phyloP scores from a whole-genome alignment of 2,329 filamentous ascomycete genomes.

The Ilyonectria destructans region DNA sequence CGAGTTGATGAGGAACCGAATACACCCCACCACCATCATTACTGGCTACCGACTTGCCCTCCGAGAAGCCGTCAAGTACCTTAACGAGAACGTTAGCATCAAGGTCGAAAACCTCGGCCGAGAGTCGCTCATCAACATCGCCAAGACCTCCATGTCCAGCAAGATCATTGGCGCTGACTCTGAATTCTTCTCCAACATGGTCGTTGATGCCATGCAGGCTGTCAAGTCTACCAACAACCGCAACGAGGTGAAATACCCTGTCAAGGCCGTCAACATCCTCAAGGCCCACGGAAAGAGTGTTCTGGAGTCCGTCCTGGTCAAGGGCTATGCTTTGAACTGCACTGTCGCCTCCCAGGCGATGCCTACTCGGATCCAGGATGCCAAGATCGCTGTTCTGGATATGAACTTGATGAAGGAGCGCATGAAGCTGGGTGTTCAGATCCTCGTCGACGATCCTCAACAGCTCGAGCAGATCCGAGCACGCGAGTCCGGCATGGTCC shows the following conservation, averaged over 20 bases:
- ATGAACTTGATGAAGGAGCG: conserved; percentile 99
- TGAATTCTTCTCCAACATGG: conserved; percentile 98
- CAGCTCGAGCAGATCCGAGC: conserved; percentile 98
- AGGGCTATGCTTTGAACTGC: conserved; percentile 98
- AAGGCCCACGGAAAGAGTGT: conserved; percentile 98
- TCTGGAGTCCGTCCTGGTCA: conserved; percentile 90
- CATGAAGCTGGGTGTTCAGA: conserved; percentile 99
- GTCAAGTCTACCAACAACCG: conserved; percentile 95
- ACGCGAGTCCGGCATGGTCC: conserved; percentile 91
- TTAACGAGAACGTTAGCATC: conserved; percentile 97
- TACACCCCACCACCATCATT: conserved; percentile 99
- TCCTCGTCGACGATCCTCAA: conserved; percentile 96
- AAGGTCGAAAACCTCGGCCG: conserved; percentile 94
- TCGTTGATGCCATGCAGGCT: conserved; percentile 92
- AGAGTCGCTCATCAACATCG: conserved; percentile 93
- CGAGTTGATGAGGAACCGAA: conserved; percentile 99
- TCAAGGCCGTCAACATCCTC: conserved; percentile 98
- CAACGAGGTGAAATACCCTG: conserved; percentile 94
- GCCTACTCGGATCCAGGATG: conserved; percentile 92
- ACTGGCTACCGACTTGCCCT: conserved; percentile 97
- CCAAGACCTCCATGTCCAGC: conserved; percentile 99
- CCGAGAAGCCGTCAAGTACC: conserved; percentile 97
- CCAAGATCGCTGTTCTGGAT: conserved; percentile 96
- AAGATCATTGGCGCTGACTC: conserved; percentile 98
- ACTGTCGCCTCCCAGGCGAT: conserved; percentile 98